Conservation (phyloP, 202 grass and related monocot species). For the Zizania palustris region DNA sequence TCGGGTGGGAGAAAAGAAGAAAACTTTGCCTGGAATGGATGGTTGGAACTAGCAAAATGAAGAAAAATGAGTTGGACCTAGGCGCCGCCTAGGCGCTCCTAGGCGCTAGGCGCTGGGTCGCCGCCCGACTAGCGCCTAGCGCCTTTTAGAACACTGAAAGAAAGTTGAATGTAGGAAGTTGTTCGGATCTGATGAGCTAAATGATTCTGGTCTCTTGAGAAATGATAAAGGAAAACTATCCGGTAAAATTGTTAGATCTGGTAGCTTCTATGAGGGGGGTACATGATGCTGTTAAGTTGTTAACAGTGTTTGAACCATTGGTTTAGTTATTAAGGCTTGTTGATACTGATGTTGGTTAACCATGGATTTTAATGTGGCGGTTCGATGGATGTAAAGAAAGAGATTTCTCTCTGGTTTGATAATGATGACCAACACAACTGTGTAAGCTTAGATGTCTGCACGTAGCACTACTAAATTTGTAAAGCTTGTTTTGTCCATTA, state of each 20-base stretch:
- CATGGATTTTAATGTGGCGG: slow-evolving; percentile 3
- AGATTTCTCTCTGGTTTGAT: slow-evolving; percentile 26
- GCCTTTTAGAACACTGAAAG: too few relatives aligned
- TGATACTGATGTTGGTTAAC: slow-evolving; percentile 1
- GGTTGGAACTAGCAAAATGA: too few relatives aligned
- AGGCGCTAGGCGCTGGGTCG: too few relatives aligned
- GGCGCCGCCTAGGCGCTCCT: too few relatives aligned
- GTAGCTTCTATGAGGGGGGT: not conserved
- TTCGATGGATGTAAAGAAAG: slow-evolving; percentile 28
- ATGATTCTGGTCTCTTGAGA: not conserved
- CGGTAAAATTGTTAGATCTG: not conserved
- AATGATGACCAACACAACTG: not conserved
- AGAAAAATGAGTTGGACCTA: too few relatives aligned
- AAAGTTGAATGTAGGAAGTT: not conserved
- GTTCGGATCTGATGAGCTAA: not conserved
- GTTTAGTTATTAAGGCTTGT: not conserved
- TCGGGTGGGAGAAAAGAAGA: too few relatives aligned
- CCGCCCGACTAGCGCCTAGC: too few relatives aligned
- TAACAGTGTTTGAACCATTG: not conserved
- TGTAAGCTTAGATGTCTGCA: not conserved
- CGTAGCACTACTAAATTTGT: not conserved
- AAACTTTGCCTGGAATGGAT: too few relatives aligned
- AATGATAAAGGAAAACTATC: not conserved
- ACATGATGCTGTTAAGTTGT: not conserved
- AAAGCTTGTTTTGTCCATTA: not conserved